Conservation (phyloP, 2,329 filamentous ascomycete species). For the Hymenoscyphus occultus region DNA sequence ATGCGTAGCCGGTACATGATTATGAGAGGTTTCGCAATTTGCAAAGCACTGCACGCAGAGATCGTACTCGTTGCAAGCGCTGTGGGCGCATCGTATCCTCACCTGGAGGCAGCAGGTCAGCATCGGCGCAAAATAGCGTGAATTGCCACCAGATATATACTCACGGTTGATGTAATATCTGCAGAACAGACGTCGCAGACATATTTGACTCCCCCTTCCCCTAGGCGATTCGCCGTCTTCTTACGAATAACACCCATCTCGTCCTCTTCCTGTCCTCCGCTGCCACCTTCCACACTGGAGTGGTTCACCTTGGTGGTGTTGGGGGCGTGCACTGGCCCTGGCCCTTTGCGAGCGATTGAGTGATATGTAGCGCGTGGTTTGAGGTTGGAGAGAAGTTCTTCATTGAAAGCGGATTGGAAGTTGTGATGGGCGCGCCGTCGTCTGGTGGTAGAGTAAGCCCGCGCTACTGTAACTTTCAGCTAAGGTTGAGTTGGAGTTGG, state of each 20-base stretch:
- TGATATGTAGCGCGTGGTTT: not conserved
- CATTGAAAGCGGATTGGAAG: not conserved
- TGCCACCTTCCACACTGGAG: not conserved
- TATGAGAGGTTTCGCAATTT: conserved; percentile 73
- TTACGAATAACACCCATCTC: conserved; percentile 92
- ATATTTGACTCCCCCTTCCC: conserved; percentile 88
- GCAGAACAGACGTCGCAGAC: conserved; percentile 96
- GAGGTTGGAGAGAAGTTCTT: not conserved
- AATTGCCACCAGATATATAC: conserved; percentile 36
- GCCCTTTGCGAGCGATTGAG: not conserved
- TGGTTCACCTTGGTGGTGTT: conserved; percentile 1
- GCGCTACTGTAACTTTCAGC: not conserved
- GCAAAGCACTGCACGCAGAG: conserved; percentile 95
- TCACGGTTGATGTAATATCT: conserved; percentile 93
- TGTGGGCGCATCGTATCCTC: conserved; percentile 80
- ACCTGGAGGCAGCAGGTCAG: conserved; percentile 54
- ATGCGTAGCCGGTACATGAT: conserved; percentile 84
- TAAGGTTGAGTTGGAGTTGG: not conserved
- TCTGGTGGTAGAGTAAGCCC: not conserved
- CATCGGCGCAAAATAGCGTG: conserved; percentile 10
- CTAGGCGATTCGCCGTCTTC: conserved; percentile 82
- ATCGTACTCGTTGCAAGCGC: conserved; percentile 87
- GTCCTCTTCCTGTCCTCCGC: conserved; percentile 5
- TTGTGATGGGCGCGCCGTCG: not conserved
- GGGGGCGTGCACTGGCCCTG: not conserved